phyloP scores from a whole-genome alignment of 306 rosid species.

The Acacia acuminata region DNA sequence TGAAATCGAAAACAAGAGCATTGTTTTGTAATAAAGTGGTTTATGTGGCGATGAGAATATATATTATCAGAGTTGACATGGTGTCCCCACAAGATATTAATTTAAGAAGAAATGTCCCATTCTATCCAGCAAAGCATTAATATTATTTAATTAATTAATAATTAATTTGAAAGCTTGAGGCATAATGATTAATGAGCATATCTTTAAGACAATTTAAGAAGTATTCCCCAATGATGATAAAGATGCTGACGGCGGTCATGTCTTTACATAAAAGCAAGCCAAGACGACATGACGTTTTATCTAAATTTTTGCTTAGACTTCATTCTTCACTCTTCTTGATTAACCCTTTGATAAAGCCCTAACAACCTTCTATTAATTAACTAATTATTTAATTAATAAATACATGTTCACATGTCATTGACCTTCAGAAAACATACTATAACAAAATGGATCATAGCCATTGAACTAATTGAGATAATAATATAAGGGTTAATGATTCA shows the following conservation, averaged over 20 bases:
- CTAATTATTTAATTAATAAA: background rate
- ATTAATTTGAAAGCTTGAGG: background rate
- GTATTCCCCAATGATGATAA: background rate
- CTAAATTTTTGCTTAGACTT: constrained; percentile 63
- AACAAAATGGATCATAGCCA: no score
- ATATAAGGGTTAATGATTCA: no score
- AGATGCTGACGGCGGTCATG: constrained; percentile 18
- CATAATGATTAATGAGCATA: background rate
- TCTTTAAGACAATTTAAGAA: constrained; percentile 14
- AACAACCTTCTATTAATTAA: constrained; percentile 56
- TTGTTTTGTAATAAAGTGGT: background rate
- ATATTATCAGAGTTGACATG: background rate
- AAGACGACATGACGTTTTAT: constrained; percentile 61
- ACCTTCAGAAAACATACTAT: background rate
- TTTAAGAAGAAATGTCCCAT: background rate
- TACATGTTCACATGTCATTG: background rate
- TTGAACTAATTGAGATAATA: no score
- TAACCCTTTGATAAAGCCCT: constrained; percentile 73
- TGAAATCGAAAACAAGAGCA: background rate
- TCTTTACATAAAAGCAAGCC: constrained; percentile 65
- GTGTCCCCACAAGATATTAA: background rate
- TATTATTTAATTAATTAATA: background rate
- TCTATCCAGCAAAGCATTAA: background rate
- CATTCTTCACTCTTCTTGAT: constrained; percentile 56
- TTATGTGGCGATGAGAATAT: background rate